Evolutionary conservation across 2,329 filamentous ascomycete genomes (phyloP).

Genomic region (Trichoderma sp.): DNA sequence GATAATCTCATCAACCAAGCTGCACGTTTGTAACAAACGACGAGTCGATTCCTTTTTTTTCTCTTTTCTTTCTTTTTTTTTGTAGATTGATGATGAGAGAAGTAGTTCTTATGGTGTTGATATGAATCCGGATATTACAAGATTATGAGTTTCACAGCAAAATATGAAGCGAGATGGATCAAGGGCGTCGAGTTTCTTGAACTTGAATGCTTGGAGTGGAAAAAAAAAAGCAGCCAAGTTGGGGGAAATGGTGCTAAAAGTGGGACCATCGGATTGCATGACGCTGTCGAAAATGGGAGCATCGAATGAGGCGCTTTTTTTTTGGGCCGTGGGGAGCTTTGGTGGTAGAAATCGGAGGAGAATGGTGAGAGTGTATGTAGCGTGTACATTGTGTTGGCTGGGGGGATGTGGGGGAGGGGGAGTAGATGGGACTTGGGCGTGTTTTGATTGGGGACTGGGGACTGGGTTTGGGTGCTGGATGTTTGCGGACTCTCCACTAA

Average conservation of each 20-base stretch:
- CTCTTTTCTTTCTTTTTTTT: no score
- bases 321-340: not conserved
- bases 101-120: not conserved
- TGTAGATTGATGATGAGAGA: no score
- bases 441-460: not conserved
- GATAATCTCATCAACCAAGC: constrained; percentile 25
- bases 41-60: not conserved
- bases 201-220: not conserved
- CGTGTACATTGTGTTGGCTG: rapidly evolving
- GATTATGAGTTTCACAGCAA: not conserved
- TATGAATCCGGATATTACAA: no score
- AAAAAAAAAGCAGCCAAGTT: not conserved
- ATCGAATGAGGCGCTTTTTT: not conserved
- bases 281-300: not conserved
- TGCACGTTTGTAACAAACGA: not conserved
- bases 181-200: no score
- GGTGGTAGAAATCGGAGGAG: not conserved
- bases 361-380: not conserved
- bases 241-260: not conserved
- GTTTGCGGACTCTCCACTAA: no score
- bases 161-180: no score
- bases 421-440: not conserved
- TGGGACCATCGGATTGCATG: not conserved
- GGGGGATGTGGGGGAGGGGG: rapidly evolving
- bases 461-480: not conserved